A percentile compares a stretch with the other conserved stretches of the same genome.
Evolutionary conservation across 2,329 filamentous ascomycete species (phyloP).

Genomic region (Cercospora sp.): DNA sequence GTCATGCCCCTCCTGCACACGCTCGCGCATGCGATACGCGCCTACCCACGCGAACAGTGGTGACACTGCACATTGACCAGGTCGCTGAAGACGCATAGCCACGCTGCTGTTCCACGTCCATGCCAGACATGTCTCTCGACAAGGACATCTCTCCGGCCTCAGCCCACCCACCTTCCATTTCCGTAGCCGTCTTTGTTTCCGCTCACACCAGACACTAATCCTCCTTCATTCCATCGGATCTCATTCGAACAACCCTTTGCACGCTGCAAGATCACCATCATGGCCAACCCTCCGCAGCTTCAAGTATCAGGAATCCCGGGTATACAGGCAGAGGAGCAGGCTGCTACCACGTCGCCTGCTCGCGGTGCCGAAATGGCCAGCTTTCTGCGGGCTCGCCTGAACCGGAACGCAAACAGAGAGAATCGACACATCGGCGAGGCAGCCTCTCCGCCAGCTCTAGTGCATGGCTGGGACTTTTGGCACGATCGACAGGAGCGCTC

Average conservation of each 20-base stretch:
- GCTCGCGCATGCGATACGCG: not conserved
- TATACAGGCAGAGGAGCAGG: constrained; percentile 60
- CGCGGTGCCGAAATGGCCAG: constrained; percentile 72
- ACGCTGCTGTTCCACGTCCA: not conserved
- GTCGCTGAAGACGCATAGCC: not conserved
- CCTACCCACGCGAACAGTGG: not conserved
- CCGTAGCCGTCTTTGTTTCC: constrained; percentile 7
- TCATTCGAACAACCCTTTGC: not conserved
- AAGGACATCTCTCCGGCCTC: not conserved
- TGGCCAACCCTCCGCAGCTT: constrained; percentile 31
- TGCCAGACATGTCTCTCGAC: not conserved
- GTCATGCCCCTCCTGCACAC: not conserved
- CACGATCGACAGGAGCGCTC: constrained; percentile 48
- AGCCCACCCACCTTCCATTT: not conserved
- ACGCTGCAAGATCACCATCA: constrained; percentile 13
- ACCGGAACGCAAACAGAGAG: constrained; percentile 22
- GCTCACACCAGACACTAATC: not conserved
- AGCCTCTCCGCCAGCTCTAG: constrained; percentile 51
- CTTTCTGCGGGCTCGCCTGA: constrained; percentile 39
- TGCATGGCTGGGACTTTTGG: constrained; percentile 56
- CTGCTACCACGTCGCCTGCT: constrained; percentile 67
- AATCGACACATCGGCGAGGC: constrained; percentile 34
- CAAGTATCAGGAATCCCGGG: constrained; percentile 56
- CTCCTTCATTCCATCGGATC: not conserved
- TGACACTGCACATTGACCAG: not conserved